A percentile compares a stretch with the other conserved stretches of the same genome.
phyloP scores from a whole-genome alignment of 1,284 basidiomycete genomes.

The Trichosporon coremiiforme region DNA sequence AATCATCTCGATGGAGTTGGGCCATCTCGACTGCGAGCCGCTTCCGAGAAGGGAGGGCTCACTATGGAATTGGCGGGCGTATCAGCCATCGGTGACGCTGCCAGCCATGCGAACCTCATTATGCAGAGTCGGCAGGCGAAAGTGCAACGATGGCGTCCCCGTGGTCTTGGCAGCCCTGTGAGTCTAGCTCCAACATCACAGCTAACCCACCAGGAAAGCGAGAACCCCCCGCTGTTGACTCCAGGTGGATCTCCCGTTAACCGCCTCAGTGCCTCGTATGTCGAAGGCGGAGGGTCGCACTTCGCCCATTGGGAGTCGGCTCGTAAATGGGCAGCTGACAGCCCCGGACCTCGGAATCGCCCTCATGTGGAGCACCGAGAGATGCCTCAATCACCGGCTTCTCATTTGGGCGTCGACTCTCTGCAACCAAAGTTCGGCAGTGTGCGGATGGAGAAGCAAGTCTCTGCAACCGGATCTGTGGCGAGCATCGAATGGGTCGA shows the following conservation, averaged over 20 bases:
- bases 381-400: neutral
- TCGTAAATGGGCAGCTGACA: neutral
- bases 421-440: neutral
- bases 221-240: neutral
- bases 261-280: constrained; percentile 28
- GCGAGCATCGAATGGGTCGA: constrained; percentile 63
- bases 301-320: neutral
- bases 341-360: neutral
- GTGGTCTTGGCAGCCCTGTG: constrained; percentile 25
- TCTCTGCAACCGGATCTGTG: constrained; percentile 43
- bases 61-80: constrained; percentile 49
- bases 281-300: constrained; percentile 14
- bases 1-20: neutral
- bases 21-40: constrained; percentile 25
- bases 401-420: neutral
- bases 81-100: constrained; percentile 57
- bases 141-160: constrained; percentile 60
- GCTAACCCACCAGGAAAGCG: neutral
- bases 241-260: constrained; percentile 4
- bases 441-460: constrained; percentile 42
- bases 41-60: constrained; percentile 31
- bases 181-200: neutral
- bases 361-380: constrained; percentile 1
- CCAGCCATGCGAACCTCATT: constrained; percentile 60
- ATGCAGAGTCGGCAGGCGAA: constrained; percentile 61